Evolutionary conservation across 2,329 filamentous ascomycete species (phyloP).

Genomic region (Pseudopyricularia javanii): DNA sequence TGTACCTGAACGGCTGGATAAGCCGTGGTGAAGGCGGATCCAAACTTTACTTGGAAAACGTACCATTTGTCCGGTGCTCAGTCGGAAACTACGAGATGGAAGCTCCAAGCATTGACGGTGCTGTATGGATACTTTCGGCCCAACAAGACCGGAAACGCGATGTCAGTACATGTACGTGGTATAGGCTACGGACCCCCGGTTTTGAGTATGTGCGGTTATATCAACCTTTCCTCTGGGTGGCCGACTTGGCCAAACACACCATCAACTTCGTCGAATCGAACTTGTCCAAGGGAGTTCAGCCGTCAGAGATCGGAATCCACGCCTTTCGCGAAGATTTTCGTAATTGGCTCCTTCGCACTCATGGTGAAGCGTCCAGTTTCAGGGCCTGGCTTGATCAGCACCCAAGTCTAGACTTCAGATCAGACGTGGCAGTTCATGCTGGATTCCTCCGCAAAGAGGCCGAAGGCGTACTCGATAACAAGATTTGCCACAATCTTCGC

Average conservation of each 20-base stretch:
- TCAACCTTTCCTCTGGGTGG: constrained; percentile 56
- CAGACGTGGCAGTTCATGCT: constrained; percentile 44
- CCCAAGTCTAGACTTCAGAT: constrained; percentile 46
- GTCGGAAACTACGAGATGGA: constrained; percentile 53
- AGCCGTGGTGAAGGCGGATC: constrained; percentile 20
- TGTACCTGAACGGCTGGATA: constrained; percentile 51
- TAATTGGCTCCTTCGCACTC: constrained; percentile 37
- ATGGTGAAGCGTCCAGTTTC: constrained; percentile 30
- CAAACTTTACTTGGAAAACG: constrained; percentile 36
- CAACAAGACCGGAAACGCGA: constrained; percentile 18
- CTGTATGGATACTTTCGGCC: constrained; percentile 53
- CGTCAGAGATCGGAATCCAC: constrained; percentile 26
- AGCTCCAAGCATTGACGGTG: constrained; percentile 30
- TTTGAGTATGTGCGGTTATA: constrained; percentile 51
- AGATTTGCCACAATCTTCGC: constrained; percentile 13
- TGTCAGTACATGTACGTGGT: no score
- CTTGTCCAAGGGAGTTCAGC: constrained; percentile 11
- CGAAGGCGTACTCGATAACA: constrained; percentile 27
- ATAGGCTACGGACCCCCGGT: constrained; percentile 44
- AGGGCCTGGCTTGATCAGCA: constrained; percentile 40
- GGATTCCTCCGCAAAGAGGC: constrained; percentile 56
- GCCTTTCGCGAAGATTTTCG: constrained; percentile 48
- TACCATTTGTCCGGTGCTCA: constrained; percentile 46
- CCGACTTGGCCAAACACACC: constrained; percentile 57
- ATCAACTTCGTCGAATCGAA: constrained; percentile 47